These are phyloP conservation scores for Orbilia javanica DNA, from an alignment of 2,329 filamentous ascomycete genomes.

Conservation along the genomic window DNA sequence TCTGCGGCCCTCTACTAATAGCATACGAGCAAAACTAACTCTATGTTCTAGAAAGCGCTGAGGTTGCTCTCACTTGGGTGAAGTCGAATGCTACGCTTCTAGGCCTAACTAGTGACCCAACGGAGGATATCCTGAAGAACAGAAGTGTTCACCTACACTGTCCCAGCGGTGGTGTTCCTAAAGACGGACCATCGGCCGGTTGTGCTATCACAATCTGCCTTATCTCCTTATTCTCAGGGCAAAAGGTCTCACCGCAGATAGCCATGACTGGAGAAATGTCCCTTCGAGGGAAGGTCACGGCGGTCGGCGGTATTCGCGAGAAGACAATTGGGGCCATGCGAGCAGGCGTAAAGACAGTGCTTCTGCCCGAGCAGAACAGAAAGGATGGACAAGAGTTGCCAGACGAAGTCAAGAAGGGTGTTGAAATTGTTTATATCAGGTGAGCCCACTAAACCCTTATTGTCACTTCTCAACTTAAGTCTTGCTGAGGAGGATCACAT, in stretches of 20 bases:
- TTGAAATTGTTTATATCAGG: constrained; percentile 91
- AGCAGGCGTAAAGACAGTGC: constrained; percentile 92
- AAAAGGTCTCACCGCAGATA: constrained; percentile 87
- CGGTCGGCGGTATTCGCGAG: constrained; percentile 96
- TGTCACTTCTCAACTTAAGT: neutral
- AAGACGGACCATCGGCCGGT: constrained; percentile 78
- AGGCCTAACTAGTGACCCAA: constrained; percentile 81
- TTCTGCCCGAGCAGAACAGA: constrained; percentile 86
- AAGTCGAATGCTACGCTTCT: constrained; percentile 95
- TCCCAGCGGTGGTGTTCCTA: constrained; percentile 92
- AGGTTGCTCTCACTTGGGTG: constrained; percentile 96
- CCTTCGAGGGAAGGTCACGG: constrained; percentile 88
- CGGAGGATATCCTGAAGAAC: constrained; percentile 94
- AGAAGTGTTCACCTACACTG: constrained; percentile 96
- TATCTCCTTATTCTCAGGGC: constrained; percentile 87
- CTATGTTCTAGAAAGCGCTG: constrained; percentile 77
- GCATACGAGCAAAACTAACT: constrained; percentile 2
- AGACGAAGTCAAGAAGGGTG: constrained; percentile 84
- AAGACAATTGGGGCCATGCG: constrained; percentile 94
- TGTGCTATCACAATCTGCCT: constrained; percentile 94
- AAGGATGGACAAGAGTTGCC: constrained; percentile 95
- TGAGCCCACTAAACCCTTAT: constrained; percentile 67
- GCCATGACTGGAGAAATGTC: constrained; percentile 86
- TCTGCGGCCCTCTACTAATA: neutral
- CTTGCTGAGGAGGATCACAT: constrained; percentile 18